Evolutionary conservation across 371 early-diverging fungal genomes (phyloP), one percentile per base, ranked within the genome.

Genomic region (Capniomyces stellatus): DNA sequence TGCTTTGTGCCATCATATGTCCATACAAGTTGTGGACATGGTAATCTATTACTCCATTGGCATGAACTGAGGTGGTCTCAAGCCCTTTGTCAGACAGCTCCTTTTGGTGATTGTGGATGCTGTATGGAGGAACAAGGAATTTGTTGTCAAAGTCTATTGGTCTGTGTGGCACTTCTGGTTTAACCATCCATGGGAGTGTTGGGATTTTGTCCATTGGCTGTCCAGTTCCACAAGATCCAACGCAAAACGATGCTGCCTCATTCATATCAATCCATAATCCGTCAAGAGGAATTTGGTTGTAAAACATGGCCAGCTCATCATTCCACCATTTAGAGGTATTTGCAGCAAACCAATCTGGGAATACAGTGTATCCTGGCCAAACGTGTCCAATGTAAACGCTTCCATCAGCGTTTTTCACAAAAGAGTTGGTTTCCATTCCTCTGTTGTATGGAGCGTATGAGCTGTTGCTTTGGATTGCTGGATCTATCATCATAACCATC

Each of bases 401-500:
- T 19, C 79, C 80, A 46, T 78, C 73, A n/a, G 74, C 70, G 48
- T 81, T 75, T 61, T 89, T 85, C 52, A 93, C 82, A 60, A 89
- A 87, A 43, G 85, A 63, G 15, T 76, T 79, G 31, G 74, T 41
- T 2, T 79, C 78, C 31, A 71, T 70, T 35, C 83, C 93, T 55
- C 89, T 83, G 54, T 85, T 77, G 44, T 76, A 84, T 13, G 92
- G 71, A 50, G 67, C 61, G 57, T 87, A 97, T 30, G 64, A 63
- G 29, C 75, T 67, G 40, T 87, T 88, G 12, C 74, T 74, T 64
- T 96, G 95, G 67, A 97, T 83, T 63, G 95, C 96, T 10, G 98
- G 98, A 68, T 97, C 98, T 46, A 94, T 77, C 56, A 97, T 93
- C 0, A 83, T 85, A 21, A 97, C 95, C 73, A 95, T 78, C 79